A percentile compares a stretch with the other conserved stretches of the same genome.
Evolutionary conservation across 345 rosid species (phyloP).

Genomic region (Geranium rotundifolium): DNA sequence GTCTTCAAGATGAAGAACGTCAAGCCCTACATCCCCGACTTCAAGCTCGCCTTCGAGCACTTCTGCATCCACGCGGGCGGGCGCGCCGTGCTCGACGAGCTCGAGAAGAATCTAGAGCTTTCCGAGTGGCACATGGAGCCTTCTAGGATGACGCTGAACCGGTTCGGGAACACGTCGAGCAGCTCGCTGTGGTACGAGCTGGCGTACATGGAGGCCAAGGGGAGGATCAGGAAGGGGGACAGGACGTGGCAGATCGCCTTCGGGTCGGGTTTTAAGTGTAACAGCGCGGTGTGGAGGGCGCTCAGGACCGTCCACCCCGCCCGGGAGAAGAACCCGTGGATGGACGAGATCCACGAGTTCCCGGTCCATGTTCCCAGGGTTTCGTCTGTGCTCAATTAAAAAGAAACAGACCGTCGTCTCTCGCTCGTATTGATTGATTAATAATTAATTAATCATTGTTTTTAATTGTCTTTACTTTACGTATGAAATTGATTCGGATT

Average conservation of each 20-base stretch:
- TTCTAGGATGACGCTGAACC: conserved; percentile 57
- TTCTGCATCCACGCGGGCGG: conserved; percentile 70
- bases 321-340: conserved; percentile 44
- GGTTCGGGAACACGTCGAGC: conserved; percentile 67
- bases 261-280: conserved; percentile 74
- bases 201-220: conserved; percentile 58
- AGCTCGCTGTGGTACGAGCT: conserved; percentile 69
- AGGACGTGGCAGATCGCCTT: conserved; percentile 64
- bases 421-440: too few relatives aligned
- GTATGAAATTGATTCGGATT: too few relatives aligned
- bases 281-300: conserved; percentile 52
- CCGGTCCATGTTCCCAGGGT: conserved; percentile 27
- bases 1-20: conserved; percentile 29
- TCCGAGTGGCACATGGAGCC: conserved; percentile 67
- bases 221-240: conserved; percentile 53
- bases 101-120: conserved; percentile 49
- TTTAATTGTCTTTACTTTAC: too few relatives aligned
- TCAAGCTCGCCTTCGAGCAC: conserved; percentile 65
- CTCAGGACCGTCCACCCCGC: conserved; percentile 29
- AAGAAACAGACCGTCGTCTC: too few relatives aligned
- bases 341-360: conserved; percentile 33
- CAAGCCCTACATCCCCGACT: conserved; percentile 51
- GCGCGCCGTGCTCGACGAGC: conserved; percentile 52
- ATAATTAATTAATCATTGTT: too few relatives aligned
- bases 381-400: background rate